phyloP scores from a whole-genome alignment of 495 filamentous ascomycete genomes.

The Penicillium antarcticum region DNA sequence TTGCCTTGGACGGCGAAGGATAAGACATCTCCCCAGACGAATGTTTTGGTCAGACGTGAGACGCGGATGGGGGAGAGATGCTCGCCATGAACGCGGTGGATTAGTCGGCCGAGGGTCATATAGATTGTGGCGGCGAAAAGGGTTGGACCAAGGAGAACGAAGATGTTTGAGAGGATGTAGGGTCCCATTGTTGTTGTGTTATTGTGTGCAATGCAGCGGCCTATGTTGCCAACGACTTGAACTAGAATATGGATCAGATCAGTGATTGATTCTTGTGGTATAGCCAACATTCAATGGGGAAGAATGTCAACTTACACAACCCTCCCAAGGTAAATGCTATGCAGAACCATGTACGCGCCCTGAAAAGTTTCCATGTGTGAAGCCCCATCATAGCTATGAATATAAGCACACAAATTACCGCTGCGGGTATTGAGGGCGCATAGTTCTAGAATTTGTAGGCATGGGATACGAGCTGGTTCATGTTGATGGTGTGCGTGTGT shows the following conservation, averaged over 20 bases:
- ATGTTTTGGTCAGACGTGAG: slow-evolving; percentile 12
- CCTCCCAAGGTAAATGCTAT: slow-evolving; percentile 16
- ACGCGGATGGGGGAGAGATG: slow-evolving; percentile 4
- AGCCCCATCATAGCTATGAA: slow-evolving; percentile 39
- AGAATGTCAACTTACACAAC: slow-evolving; percentile 14
- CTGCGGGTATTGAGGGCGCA: slow-evolving; percentile 45
- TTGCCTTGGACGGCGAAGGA: slow-evolving; percentile 16
- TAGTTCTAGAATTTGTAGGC: slow-evolving; percentile 14
- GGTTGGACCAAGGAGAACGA: slow-evolving; percentile 25
- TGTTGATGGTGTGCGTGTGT: background rate
- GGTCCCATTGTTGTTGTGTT: slow-evolving; percentile 18
- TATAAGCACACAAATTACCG: slow-evolving; percentile 43
- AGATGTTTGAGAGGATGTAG: slow-evolving; percentile 26
- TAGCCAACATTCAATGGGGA: background rate
- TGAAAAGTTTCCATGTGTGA: slow-evolving; percentile 33
- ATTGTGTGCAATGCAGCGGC: slow-evolving; percentile 21
- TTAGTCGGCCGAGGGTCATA: slow-evolving; percentile 47
- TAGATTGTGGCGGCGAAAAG: slow-evolving; percentile 49
- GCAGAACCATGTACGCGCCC: slow-evolving; percentile 9
- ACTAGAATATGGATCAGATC: slow-evolving; percentile 23
- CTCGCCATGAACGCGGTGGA: slow-evolving; percentile 37
- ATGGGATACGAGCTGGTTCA: background rate
- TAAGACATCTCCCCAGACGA: slow-evolving; percentile 18
- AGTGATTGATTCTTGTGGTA: background rate
- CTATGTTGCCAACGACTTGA: slow-evolving; percentile 43